These are phyloP conservation scores for Eurotiales sp. DNA, from an alignment of 2,329 filamentous ascomycete species.

Conservation along the genomic window DNA sequence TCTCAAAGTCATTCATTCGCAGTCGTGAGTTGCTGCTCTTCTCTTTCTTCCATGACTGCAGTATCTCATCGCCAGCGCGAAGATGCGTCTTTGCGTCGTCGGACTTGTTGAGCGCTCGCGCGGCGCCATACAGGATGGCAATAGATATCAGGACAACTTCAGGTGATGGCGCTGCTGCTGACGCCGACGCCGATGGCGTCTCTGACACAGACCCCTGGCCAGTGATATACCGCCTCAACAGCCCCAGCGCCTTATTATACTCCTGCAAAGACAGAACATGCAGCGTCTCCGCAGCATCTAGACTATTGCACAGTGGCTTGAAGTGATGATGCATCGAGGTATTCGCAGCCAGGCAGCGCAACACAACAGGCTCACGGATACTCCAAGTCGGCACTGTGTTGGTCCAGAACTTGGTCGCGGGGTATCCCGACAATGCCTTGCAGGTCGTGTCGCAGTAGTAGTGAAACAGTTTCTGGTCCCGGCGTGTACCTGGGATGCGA, in stretches of 20 bases:
- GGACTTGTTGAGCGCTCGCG: background rate
- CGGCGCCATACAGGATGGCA: slow-evolving; percentile 1
- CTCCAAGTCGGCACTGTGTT: slow-evolving; percentile 1
- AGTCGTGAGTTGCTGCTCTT: background rate
- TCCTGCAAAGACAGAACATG: background rate
- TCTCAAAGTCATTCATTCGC: background rate
- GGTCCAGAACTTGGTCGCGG: slow-evolving; percentile 1
- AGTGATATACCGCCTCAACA: background rate
- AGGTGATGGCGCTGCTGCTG: background rate
- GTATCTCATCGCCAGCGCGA: background rate
- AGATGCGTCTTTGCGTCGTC: slow-evolving; percentile 6
- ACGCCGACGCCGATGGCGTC: too few relatives aligned
- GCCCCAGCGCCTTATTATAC: background rate
- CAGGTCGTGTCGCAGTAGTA: background rate
- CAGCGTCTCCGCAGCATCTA: background rate
- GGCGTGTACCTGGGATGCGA: background rate
- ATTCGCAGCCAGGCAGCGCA: background rate
- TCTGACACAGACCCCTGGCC: too few relatives aligned
- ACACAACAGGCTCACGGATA: background rate
- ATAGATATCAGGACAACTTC: slow-evolving; percentile 1
- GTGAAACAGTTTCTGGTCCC: background rate
- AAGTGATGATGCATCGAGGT: slow-evolving; percentile 1
- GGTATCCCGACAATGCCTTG: background rate
- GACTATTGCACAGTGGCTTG: background rate
- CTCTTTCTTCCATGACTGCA: background rate